These are phyloP conservation scores for Botrytis fabae DNA, from an alignment of 2,329 filamentous ascomycete species.

Conservation along the genomic window DNA sequence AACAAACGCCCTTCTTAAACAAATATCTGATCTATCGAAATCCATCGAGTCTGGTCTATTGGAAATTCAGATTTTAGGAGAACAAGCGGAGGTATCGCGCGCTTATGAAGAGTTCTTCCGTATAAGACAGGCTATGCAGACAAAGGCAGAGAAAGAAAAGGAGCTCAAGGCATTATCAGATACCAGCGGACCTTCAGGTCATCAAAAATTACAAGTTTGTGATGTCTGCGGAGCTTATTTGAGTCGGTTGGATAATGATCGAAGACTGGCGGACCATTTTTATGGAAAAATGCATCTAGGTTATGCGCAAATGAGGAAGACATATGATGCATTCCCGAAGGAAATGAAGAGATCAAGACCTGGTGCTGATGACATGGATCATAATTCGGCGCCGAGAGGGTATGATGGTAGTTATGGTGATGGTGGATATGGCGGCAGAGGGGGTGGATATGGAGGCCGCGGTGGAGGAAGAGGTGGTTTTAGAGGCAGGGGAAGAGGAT, in stretches of 20 bases:
- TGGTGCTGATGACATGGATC: slow-evolving; percentile 53
- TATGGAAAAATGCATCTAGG: slow-evolving; percentile 99
- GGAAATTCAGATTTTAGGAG: slow-evolving; percentile 83
- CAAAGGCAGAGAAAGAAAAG: slow-evolving; percentile 80
- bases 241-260: slow-evolving; percentile 88
- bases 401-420: slow-evolving; percentile 55
- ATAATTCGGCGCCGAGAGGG: slow-evolving; percentile 52
- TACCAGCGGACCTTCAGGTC: slow-evolving; percentile 87
- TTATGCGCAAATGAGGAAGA: slow-evolving; percentile 97
- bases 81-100: slow-evolving; percentile 75
- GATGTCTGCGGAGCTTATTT: slow-evolving; percentile 97
- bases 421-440: slow-evolving; percentile 40
- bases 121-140: slow-evolving; percentile 74
- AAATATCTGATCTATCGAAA: slow-evolving; percentile 76
- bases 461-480: slow-evolving; percentile 35
- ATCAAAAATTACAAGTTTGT: slow-evolving; percentile 98
- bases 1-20: slow-evolving; percentile 85
- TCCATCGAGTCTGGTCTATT: slow-evolving; percentile 80
- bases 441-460: slow-evolving; percentile 44
- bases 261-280: slow-evolving; percentile 92
- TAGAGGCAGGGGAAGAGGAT: slow-evolving; percentile 33
- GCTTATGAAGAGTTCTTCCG: slow-evolving; percentile 88
- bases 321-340: slow-evolving; percentile 80
- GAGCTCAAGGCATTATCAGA: slow-evolving; percentile 90
- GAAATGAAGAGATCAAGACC: slow-evolving; percentile 74